A percentile compares a stretch with the other conserved stretches of the same genome.
Conservation (phyloP, 208 protist genomes). For the Leishmania martiniquensis region DNA sequence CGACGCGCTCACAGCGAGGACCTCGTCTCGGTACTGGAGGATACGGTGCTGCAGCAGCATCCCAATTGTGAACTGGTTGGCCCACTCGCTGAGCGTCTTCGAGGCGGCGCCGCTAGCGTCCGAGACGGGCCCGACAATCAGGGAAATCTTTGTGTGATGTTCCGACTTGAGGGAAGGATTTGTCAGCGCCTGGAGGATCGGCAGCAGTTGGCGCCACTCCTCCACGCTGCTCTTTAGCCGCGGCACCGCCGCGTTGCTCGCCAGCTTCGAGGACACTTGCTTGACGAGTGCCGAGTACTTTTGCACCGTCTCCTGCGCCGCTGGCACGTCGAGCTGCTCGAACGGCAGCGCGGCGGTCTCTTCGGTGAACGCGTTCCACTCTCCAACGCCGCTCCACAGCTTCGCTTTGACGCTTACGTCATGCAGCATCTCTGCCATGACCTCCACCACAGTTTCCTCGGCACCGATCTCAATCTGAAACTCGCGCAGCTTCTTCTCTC, state of each 20-base stretch:
- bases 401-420: slow-evolving; percentile 91
- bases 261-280: slow-evolving; percentile 89
- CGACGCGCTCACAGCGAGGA: slow-evolving; percentile 92
- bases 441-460: slow-evolving; percentile 91
- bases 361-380: slow-evolving; percentile 85
- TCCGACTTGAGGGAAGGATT: slow-evolving; percentile 94
- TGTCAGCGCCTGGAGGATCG: slow-evolving; percentile 92
- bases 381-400: slow-evolving; percentile 85
- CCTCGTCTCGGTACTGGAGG: slow-evolving; percentile 83
- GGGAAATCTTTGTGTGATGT: slow-evolving; percentile 79
- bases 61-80: slow-evolving; percentile 84
- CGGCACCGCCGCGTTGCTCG: slow-evolving; percentile 81
- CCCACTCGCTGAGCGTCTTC: slow-evolving; percentile 81
- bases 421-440: slow-evolving; percentile 91
- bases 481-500: slow-evolving; percentile 86
- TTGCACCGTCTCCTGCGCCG: slow-evolving; percentile 81
- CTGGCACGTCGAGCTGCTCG: slow-evolving; percentile 70
- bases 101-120: slow-evolving; percentile 48
- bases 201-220: slow-evolving; percentile 93
- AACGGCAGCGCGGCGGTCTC: slow-evolving; percentile 69
- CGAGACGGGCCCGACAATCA: slow-evolving; percentile 71
- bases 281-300: slow-evolving; percentile 91
- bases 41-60: slow-evolving; percentile 92
- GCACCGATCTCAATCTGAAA: slow-evolving; percentile 91
- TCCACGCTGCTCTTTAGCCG: slow-evolving; percentile 90